Percentiles rank a stretch among this genome's conserved stretches.
phyloP scores from a whole-genome alignment of 1,139 yeast species.

The Blastobotrys capitulatus region DNA sequence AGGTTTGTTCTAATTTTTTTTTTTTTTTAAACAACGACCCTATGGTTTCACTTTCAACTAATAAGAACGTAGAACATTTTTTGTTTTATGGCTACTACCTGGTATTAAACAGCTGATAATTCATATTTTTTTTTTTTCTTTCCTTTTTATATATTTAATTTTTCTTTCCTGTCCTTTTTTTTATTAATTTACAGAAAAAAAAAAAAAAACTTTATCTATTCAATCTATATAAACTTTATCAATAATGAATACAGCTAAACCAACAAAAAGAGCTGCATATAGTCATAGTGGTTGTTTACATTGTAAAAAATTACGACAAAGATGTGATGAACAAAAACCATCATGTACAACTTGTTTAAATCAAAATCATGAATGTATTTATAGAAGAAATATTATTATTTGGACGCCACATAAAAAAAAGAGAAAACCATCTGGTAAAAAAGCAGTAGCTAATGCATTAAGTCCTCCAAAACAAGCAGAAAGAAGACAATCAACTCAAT shows the following conservation, averaged over 20 bases:
- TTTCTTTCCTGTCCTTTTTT: too few species aligned
- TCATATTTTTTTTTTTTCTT: too few species aligned
- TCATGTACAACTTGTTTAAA: slow-evolving; percentile 37
- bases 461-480: not conserved
- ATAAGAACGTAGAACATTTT: too few species aligned
- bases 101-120: too few species aligned
- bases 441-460: not conserved
- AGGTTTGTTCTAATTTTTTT: too few species aligned
- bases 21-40: too few species aligned
- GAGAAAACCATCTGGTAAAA: not conserved
- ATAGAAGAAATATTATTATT: slow-evolving; percentile 16
- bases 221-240: too few species aligned
- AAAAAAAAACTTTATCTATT: not conserved
- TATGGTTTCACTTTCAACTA: too few species aligned
- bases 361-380: slow-evolving; percentile 33
- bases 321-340: slow-evolving; percentile 46
- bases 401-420: slow-evolving; percentile 10
- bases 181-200: not conserved
- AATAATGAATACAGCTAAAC: not conserved
- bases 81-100: too few species aligned
- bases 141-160: too few species aligned
- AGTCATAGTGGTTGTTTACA: slow-evolving; percentile 32
- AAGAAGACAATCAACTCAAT: not conserved
- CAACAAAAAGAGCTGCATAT: slow-evolving; percentile 8
- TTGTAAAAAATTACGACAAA: slow-evolving; percentile 35